These are phyloP conservation scores for Claviceps cyperi DNA, from an alignment of 2,329 filamentous ascomycete species.

Conservation along the genomic window DNA sequence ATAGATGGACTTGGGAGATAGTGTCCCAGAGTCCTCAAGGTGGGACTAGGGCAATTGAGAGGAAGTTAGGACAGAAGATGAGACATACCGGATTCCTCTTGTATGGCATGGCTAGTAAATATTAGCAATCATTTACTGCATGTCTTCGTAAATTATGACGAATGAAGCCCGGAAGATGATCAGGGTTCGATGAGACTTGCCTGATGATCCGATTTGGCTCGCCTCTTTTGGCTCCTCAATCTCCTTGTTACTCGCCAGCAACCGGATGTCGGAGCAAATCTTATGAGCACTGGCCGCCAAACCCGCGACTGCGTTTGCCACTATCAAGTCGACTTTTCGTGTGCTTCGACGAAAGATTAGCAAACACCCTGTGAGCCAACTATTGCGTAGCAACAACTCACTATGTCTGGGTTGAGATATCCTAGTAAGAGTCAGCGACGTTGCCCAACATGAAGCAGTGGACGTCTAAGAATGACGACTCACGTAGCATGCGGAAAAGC, in stretches of 20 bases:
- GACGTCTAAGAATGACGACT: conserved; percentile 46
- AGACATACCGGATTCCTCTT: conserved; percentile 9
- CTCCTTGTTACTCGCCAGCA: conserved; percentile 65
- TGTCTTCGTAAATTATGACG: not conserved
- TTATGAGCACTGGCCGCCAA: conserved; percentile 62
- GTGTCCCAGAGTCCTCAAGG: too few species aligned
- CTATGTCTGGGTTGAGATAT: conserved; percentile 50
- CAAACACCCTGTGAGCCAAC: conserved; percentile 1
- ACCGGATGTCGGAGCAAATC: conserved; percentile 61
- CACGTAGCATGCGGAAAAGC: conserved; percentile 33
- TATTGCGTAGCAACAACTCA: conserved; percentile 3
- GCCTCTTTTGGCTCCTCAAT: conserved; percentile 74
- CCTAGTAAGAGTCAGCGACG: conserved; percentile 1
- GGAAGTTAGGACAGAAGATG: not conserved
- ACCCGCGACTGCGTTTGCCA: conserved; percentile 68
- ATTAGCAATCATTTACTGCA: conserved; percentile 30
- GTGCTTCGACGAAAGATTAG: conserved; percentile 22
- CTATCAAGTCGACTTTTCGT: conserved; percentile 65
- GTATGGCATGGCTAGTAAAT: conserved; percentile 16
- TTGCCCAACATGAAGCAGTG: conserved; percentile 14
- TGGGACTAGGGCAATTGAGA: not conserved
- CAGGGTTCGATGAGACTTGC: not conserved
- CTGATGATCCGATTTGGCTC: conserved; percentile 53
- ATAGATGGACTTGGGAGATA: not conserved
- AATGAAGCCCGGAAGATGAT: not conserved